These are phyloP conservation scores for Fraxinus sp. DNA, from an alignment of 305 asterid species.

Conservation along the genomic window DNA sequence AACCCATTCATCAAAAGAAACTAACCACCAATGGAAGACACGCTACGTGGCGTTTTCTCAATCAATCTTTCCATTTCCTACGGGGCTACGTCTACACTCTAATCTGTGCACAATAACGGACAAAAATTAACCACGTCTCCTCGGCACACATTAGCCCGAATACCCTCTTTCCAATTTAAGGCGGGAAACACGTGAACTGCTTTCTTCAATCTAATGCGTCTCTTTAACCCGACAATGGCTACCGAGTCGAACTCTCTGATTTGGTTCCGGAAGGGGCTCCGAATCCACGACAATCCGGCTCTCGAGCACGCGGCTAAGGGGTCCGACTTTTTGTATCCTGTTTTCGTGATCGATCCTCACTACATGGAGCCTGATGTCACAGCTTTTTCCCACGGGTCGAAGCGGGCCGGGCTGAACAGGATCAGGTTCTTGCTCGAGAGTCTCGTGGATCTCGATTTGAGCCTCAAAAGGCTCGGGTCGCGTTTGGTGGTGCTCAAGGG, in stretches of 20 bases:
- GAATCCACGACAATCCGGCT: constrained; percentile 94
- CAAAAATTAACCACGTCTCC: constrained; percentile 30
- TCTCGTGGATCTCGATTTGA: constrained; percentile 68
- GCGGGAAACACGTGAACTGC: constrained; percentile 65
- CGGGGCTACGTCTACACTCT: neutral
- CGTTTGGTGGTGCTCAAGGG: constrained; percentile 84
- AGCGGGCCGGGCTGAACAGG: constrained; percentile 74
- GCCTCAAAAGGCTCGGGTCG: constrained; percentile 66
- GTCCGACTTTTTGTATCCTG: constrained; percentile 59
- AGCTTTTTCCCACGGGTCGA: constrained; percentile 68
- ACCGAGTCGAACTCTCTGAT: constrained; percentile 61
- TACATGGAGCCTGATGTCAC: constrained; percentile 81
- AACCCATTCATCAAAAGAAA: neutral
- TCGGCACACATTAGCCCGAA: constrained; percentile 38
- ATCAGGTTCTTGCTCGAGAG: constrained; percentile 78
- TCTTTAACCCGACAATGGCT: constrained; percentile 43
- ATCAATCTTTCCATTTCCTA: constrained; percentile 16
- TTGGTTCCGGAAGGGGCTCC: constrained; percentile 92
- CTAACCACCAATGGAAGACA: neutral
- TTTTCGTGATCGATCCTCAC: constrained; percentile 91
- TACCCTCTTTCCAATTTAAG: constrained; percentile 21
- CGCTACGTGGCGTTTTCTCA: constrained; percentile 32
- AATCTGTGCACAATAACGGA: constrained; percentile 1
- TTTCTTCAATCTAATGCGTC: constrained; percentile 35
- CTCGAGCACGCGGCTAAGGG: constrained; percentile 63